A percentile compares a stretch with the other conserved stretches of the same genome.
Conservation (phyloP, 2,329 filamentous ascomycete species). For the Myriosclerotinia scirpicola region DNA sequence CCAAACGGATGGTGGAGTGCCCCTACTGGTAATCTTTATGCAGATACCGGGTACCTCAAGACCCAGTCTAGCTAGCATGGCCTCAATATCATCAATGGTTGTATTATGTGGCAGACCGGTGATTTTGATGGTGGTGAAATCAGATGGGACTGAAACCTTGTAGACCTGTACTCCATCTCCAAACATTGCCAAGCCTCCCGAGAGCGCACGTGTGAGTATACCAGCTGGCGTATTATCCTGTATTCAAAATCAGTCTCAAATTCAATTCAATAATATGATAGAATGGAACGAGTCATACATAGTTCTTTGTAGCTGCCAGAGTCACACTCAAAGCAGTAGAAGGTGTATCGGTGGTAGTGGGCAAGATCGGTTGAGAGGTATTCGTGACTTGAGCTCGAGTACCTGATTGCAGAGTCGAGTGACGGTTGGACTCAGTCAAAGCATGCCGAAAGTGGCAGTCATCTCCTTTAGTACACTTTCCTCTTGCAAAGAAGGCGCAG, state of each 20-base stretch:
- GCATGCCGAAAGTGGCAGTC: background rate
- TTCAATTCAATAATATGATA: background rate
- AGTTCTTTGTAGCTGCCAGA: background rate
- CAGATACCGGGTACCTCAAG: slow-evolving; percentile 25
- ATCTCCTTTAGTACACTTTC: background rate
- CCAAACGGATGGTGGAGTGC: background rate
- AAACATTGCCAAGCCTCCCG: slow-evolving; percentile 31
- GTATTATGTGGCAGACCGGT: slow-evolving; percentile 28
- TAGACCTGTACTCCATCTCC: slow-evolving; percentile 31
- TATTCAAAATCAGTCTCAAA: background rate
- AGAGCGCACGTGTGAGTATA: slow-evolving; percentile 29
- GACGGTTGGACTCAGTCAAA: too few relatives aligned
- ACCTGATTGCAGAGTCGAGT: background rate
- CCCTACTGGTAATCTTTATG: slow-evolving; percentile 23
- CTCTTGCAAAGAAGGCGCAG: background rate
- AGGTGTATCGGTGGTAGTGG: background rate
- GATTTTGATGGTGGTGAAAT: slow-evolving; percentile 35
- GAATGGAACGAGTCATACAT: background rate
- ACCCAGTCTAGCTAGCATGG: slow-evolving; percentile 27
- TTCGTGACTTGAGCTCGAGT: background rate
- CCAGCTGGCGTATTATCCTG: background rate
- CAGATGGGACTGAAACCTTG: slow-evolving; percentile 34
- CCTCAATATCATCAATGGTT: slow-evolving; percentile 24
- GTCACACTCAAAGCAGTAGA: background rate
- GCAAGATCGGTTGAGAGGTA: background rate